Percentiles rank a stretch among this genome's conserved stretches.
These are phyloP conservation scores for Tricholomella constricta DNA, from an alignment of 768 basidiomycete species.

Conservation along the genomic window DNA sequence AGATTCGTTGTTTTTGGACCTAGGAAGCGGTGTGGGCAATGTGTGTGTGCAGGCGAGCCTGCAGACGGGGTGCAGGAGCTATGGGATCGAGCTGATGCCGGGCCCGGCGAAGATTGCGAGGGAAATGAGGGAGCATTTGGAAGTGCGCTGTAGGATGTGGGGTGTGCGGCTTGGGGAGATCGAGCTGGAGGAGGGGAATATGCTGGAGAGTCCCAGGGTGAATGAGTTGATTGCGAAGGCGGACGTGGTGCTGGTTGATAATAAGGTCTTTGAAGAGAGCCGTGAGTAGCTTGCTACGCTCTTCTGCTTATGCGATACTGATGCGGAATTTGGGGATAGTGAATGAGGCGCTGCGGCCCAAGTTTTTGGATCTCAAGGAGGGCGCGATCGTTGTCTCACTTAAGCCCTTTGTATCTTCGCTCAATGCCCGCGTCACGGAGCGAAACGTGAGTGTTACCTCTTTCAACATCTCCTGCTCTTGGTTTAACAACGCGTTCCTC, in stretches of 20 bases:
- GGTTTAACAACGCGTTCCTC: neutral
- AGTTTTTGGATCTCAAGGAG: constrained; percentile 94
- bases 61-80: constrained; percentile 76
- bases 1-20: constrained; percentile 74
- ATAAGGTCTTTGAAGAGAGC: constrained; percentile 78
- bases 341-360: constrained; percentile 83
- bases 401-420: constrained; percentile 77
- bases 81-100: constrained; percentile 77
- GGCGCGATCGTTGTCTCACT: constrained; percentile 89
- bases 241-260: constrained; percentile 91
- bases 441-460: constrained; percentile 61
- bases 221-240: constrained; percentile 74
- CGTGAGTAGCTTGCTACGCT: constrained; percentile 47
- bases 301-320: constrained; percentile 2
- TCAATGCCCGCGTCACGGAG: constrained; percentile 76
- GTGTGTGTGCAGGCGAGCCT: constrained; percentile 81
- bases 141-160: constrained; percentile 88
- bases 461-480: neutral
- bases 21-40: constrained; percentile 87
- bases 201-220: constrained; percentile 69
- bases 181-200: constrained; percentile 84
- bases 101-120: constrained; percentile 81
- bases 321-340: constrained; percentile 43
- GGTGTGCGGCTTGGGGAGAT: constrained; percentile 75
- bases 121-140: constrained; percentile 73